Percentiles rank a stretch among this genome's conserved stretches.
Evolutionary conservation across 805 yeast genomes (phyloP).

Genomic region (Lipomyces yamadae): DNA sequence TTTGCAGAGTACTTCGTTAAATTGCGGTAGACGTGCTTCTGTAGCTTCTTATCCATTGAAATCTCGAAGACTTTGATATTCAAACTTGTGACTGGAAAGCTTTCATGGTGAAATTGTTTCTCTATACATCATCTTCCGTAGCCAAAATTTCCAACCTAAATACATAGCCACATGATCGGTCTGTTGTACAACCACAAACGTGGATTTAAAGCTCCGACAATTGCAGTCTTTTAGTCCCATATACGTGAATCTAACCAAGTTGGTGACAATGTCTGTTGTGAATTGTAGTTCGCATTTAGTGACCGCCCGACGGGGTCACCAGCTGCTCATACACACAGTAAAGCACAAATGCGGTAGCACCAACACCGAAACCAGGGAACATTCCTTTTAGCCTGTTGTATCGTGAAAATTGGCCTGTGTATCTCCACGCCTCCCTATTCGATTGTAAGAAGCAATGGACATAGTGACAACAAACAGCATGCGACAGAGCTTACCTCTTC

Average conservation of each 20-base stretch:
- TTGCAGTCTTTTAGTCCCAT: neutral
- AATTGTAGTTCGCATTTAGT: neutral
- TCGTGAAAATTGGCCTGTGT: constrained; percentile 78
- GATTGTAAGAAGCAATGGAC: neutral
- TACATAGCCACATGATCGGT: neutral
- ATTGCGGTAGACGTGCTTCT: neutral
- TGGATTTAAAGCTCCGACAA: neutral
- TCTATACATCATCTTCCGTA: neutral
- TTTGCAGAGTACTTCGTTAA: too few species aligned
- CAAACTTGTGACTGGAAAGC: neutral
- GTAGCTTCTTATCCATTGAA: neutral
- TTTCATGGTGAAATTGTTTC: neutral
- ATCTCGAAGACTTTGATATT: neutral
- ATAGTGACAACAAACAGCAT: neutral
- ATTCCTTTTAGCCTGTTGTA: constrained; percentile 68
- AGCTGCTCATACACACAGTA: constrained; percentile 63
- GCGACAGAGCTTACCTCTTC: constrained; percentile 45
- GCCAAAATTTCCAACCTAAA: neutral
- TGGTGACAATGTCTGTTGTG: neutral
- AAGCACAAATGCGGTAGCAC: constrained; percentile 72
- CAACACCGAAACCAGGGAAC: constrained; percentile 82
- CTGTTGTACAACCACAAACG: neutral
- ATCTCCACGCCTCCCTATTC: constrained; percentile 87
- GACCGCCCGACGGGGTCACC: constrained; percentile 24
- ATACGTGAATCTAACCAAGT: neutral